Conservation (phyloP, 331 rosid genomes). For the Quercus tomentella region DNA sequence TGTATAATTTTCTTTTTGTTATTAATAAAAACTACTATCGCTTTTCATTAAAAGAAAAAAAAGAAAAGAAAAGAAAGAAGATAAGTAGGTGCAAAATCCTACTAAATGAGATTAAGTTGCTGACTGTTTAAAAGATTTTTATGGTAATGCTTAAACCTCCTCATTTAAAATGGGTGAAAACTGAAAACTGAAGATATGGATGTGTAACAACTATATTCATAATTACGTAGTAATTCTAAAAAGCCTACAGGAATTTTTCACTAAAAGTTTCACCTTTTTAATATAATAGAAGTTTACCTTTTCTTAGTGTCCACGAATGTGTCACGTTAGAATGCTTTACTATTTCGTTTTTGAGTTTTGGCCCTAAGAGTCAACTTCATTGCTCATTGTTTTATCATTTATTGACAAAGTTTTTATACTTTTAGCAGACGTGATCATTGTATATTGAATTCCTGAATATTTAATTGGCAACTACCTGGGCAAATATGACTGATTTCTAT, state of each 20-base stretch:
- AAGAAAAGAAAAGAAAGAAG: no score
- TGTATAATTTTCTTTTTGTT: no score
- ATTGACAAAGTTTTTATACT: background rate
- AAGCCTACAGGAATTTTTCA: background rate
- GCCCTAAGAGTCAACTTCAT: background rate
- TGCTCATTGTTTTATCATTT: background rate
- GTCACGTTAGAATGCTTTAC: background rate
- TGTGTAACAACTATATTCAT: background rate
- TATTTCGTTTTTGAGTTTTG: background rate
- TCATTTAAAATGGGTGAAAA: background rate
- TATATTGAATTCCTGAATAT: background rate
- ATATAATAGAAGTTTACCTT: background rate
- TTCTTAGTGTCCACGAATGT: background rate
- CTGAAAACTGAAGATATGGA: background rate
- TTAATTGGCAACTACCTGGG: background rate
- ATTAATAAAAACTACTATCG: no score
- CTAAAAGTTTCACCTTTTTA: background rate
- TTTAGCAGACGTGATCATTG: background rate
- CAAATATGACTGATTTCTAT: no score
- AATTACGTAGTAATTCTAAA: background rate
- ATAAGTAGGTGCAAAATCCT: background rate
- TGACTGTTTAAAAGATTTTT: background rate
- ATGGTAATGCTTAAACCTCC: background rate
- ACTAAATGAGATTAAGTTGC: background rate
- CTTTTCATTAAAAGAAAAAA: no score